Evolutionary conservation across 345 rosid species (phyloP).

Genomic region (Euphorbia peplus): DNA sequence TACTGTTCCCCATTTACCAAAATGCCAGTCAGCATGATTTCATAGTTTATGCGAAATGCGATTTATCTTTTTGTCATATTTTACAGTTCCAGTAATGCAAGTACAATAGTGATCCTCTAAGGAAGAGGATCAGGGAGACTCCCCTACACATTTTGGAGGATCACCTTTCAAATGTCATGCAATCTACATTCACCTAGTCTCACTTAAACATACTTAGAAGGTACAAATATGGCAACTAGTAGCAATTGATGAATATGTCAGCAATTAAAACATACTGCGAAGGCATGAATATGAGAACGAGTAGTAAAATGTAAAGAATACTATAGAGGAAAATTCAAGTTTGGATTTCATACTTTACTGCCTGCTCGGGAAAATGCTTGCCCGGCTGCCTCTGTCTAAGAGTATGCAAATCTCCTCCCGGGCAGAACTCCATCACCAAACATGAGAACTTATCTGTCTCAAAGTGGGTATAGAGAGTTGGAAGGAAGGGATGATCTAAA

Average conservation of each 20-base stretch:
- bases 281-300: background rate
- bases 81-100: background rate
- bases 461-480: slow-evolving; percentile 70
- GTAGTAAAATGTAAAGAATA: background rate
- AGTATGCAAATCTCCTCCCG: slow-evolving; percentile 83
- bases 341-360: slow-evolving; percentile 54
- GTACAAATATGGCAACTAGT: background rate
- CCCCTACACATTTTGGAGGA: background rate
- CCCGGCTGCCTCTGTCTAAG: slow-evolving; percentile 80
- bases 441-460: slow-evolving; percentile 84
- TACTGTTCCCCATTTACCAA: background rate
- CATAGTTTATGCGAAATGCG: background rate
- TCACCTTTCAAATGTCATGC: slow-evolving; percentile 2
- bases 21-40: background rate
- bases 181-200: background rate
- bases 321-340: slow-evolving; percentile 12
- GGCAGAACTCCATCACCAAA: slow-evolving; percentile 84
- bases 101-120: background rate
- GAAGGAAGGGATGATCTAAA: slow-evolving; percentile 82
- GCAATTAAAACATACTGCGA: background rate
- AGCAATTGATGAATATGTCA: too few species aligned
- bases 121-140: background rate
- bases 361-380: slow-evolving; percentile 75
- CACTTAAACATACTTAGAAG: background rate
- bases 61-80: too few species aligned